Percentiles rank a stretch among this genome's conserved stretches.
Conservation (phyloP, 495 filamentous ascomycete species). For the Bombardia bombarda region DNA sequence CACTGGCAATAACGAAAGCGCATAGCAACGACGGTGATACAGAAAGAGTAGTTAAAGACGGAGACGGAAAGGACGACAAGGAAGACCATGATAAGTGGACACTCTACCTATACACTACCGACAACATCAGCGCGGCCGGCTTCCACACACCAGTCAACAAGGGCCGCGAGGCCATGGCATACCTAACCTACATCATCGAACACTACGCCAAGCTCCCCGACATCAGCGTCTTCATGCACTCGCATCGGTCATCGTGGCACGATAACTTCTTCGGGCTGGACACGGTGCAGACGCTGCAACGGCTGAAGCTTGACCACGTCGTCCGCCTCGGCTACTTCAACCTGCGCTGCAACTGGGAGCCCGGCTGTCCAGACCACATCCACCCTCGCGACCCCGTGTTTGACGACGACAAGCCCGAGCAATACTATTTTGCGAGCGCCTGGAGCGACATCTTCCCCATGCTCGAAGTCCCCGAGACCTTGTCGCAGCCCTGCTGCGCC, state of each 20-base stretch:
- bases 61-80: too few relatives aligned
- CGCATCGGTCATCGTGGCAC: constrained; percentile 48
- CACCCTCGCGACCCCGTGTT: constrained; percentile 16
- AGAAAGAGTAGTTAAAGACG: too few relatives aligned
- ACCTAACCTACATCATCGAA: constrained; percentile 54
- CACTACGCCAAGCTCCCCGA: constrained; percentile 48
- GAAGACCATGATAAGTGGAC: constrained; percentile 24
- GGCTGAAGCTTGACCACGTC: constrained; percentile 21
- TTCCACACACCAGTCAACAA: constrained; percentile 40
- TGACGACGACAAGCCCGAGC: constrained; percentile 1
- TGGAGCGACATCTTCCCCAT: constrained; percentile 49
- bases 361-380: constrained; percentile 49
- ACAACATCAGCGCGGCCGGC: constrained; percentile 20
- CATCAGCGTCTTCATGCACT: constrained; percentile 47
- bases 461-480: constrained; percentile 26
- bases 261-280: constrained; percentile 8
- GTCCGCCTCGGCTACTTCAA: constrained; percentile 41
- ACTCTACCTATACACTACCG: constrained; percentile 39
- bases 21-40: too few relatives aligned
- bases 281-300: constrained; percentile 11
- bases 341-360: constrained; percentile 47
- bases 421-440: constrained; percentile 34
- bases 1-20: too few relatives aligned
- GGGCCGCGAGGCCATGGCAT: constrained; percentile 52
- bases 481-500: constrained; percentile 56